Conservation (phyloP, 139 green algal species). For the Marvania coccoides region DNA sequence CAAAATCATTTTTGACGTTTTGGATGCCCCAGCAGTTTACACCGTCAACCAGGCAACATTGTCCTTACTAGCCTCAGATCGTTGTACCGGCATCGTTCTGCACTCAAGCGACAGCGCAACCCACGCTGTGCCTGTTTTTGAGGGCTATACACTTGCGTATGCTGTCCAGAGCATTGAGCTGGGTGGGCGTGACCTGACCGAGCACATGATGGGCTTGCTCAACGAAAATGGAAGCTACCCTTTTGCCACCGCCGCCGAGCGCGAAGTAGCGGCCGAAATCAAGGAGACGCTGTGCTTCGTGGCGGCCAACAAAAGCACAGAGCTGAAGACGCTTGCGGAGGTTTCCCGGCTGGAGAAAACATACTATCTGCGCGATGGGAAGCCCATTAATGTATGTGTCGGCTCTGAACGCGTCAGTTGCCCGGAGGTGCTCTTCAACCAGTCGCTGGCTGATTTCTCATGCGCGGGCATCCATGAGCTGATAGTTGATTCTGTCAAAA, state of each 20-base stretch:
- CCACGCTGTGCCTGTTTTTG: slow-evolving; percentile 97
- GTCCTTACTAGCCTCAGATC: slow-evolving; percentile 93
- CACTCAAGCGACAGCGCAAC: slow-evolving; percentile 95
- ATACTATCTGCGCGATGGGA: slow-evolving; percentile 84
- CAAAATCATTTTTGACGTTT: slow-evolving; percentile 99
- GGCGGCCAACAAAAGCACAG: slow-evolving; percentile 93
- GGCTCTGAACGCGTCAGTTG: slow-evolving; percentile 93
- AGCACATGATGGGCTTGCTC: slow-evolving; percentile 89
- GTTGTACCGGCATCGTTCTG: slow-evolving; percentile 97
- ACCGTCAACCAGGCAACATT: slow-evolving; percentile 95
- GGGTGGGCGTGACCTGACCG: slow-evolving; percentile 92
- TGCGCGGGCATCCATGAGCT: slow-evolving; percentile 88
- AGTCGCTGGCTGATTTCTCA: slow-evolving; percentile 83
- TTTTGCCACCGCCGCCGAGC: slow-evolving; percentile 96
- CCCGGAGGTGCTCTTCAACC: slow-evolving; percentile 96
- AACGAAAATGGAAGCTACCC: slow-evolving; percentile 95
- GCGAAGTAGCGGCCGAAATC: slow-evolving; percentile 98
- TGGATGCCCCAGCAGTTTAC: slow-evolving; percentile 96
- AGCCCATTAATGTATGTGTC: slow-evolving; percentile 95
- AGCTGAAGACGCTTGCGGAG: slow-evolving; percentile 69
- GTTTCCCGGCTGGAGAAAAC: slow-evolving; percentile 89
- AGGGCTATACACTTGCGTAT: slow-evolving; percentile 94
- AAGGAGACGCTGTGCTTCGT: slow-evolving; percentile 99
- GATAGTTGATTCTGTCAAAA: slow-evolving; percentile 98
- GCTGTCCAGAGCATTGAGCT: slow-evolving; percentile 94